Base-by-base conservation (phyloP, 352 stramenopile species). In the Globisporangium cylindrosporum region DNA sequence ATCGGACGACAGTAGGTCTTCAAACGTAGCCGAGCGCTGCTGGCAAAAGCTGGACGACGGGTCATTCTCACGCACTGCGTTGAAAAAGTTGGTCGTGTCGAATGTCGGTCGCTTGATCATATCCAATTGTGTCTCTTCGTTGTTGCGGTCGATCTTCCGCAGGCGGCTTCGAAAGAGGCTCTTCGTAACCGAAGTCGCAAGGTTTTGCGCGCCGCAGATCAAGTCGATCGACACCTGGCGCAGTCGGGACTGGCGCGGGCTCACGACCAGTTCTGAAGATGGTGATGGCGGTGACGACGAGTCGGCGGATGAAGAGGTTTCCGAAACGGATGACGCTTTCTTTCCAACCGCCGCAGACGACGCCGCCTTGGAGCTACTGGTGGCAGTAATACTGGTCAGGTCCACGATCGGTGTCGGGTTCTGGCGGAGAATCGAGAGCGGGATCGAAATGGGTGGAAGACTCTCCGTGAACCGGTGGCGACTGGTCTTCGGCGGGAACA, bases 401-500 rank as follows among this genome's bases (percentile, higher is more conserved):
- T 81, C 72, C 53, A 79, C 71, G 46, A 91, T 84, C 20, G 76
- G 77, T 57, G 80, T 74, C 32, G 85, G 82, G n/a, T 78, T 75
- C 62, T 90, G 78, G 25, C 84, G 84, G 32, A 94, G 70, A 27
- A 92, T 74, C 8, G 79, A 91, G 8, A 95, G 71, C 34, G 86
- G 86, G 62, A 94, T 92, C 24, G 86, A 94, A 68, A 95, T 89
- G 5, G 88, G 88, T 36, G 88, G 86, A 6, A 95, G 71, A 56
- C 82, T 92, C 66, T 94, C 86, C 0, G 82, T 90, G 63, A 95
- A 93, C 9, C 82, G 77, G 69, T 95, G 88, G 64, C 86, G 86
- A 69, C 86, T 94, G 12, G 88, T 95, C 76, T 95, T 94, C 20
- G 86, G 84, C 25, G 88, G 88, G 65, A 94, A 93, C 57, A 95